These are phyloP conservation scores for Tetraselmis striata DNA, from an alignment of 139 green algal species.

Conservation along the genomic window DNA sequence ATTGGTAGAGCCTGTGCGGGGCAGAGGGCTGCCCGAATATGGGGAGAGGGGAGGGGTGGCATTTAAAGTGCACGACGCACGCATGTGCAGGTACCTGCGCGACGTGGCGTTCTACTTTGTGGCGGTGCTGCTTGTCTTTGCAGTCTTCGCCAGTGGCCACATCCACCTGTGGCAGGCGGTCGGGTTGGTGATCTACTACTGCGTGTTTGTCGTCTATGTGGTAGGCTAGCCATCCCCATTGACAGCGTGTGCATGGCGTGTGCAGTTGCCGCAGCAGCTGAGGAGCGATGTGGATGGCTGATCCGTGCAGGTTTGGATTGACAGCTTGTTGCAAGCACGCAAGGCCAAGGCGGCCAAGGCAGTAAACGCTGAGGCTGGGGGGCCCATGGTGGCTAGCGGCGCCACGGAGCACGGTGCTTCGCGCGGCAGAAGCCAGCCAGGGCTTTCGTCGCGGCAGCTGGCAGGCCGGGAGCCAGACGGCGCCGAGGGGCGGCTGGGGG, in stretches of 20 bases:
- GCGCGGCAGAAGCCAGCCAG: neutral
- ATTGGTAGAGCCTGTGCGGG: neutral
- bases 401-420: too few relatives aligned
- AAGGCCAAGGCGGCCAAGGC: neutral
- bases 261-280: too few relatives aligned
- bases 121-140: constrained; percentile 13
- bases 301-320: neutral
- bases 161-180: constrained; percentile 20
- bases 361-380: neutral
- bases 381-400: neutral
- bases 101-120: constrained; percentile 58
- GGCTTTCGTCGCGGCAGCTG: neutral
- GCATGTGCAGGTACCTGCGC: constrained; percentile 43
- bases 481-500: too few relatives aligned
- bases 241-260: too few relatives aligned
- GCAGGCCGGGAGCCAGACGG: too few relatives aligned
- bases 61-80: too few relatives aligned
- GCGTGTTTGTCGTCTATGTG: constrained; percentile 20
- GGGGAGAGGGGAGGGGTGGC: too few relatives aligned
- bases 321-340: neutral
- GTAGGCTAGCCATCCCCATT: neutral
- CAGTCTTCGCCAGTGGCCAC: constrained; percentile 2
- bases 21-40: too few relatives aligned
- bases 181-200: constrained; percentile 14
- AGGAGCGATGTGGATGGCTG: too few relatives aligned